phyloP scores from a whole-genome alignment of 2,329 filamentous ascomycete species.

The Hypoxylon sp. region DNA sequence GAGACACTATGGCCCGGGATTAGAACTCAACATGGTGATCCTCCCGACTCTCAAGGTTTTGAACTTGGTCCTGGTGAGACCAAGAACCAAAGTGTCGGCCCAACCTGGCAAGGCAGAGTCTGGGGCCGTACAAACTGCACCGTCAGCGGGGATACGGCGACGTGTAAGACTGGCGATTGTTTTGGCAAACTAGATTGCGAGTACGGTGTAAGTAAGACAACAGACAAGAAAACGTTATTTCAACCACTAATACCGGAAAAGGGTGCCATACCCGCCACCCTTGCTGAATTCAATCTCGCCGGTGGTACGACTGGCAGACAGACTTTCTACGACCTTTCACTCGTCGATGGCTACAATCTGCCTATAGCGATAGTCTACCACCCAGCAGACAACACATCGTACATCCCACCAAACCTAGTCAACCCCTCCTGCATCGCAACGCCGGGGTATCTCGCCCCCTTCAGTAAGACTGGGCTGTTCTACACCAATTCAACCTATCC shows the following conservation, averaged over 20 bases:
- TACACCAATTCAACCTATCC: constrained; percentile 75
- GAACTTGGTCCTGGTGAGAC: constrained; percentile 70
- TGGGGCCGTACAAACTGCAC: constrained; percentile 89
- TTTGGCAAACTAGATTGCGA: constrained; percentile 76
- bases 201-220: constrained; percentile 69
- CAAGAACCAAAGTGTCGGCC: constrained; percentile 72
- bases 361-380: constrained; percentile 74
- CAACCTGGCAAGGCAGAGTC: constrained; percentile 83
- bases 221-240: background rate
- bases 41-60: constrained; percentile 77
- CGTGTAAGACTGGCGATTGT: constrained; percentile 83
- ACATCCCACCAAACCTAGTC: constrained; percentile 80
- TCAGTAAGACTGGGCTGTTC: constrained; percentile 65
- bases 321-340: constrained; percentile 86
- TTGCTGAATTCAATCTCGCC: constrained; percentile 84
- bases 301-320: constrained; percentile 71
- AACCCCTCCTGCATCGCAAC: constrained; percentile 84
- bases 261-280: constrained; percentile 79
- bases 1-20: constrained; percentile 82
- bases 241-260: constrained; percentile 50
- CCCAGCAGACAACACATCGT: constrained; percentile 70
- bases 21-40: constrained; percentile 77
- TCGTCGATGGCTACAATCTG: constrained; percentile 88
- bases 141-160: constrained; percentile 74
- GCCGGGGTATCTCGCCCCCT: constrained; percentile 69